phyloP scores from a whole-genome alignment of 108 stramenopile species.

The Conticribra guillardii region DNA sequence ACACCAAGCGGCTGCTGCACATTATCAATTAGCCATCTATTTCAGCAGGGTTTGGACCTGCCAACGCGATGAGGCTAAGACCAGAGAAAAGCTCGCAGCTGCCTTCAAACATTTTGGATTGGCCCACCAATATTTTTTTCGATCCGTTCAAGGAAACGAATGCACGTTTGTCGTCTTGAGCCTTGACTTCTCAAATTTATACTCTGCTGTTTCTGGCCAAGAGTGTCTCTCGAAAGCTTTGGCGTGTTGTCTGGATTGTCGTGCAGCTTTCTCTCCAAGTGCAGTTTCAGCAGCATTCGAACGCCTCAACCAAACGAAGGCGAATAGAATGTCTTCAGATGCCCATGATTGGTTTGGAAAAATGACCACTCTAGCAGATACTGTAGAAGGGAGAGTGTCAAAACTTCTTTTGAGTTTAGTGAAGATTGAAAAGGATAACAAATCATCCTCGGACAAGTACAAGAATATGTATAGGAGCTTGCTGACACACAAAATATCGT shows the following conservation, averaged over 20 bases:
- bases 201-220: slow-evolving; percentile 75
- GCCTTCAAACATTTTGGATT: slow-evolving; percentile 73
- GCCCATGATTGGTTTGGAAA: slow-evolving; percentile 59
- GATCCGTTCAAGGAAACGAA: slow-evolving; percentile 62
- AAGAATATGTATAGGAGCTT: slow-evolving; percentile 69
- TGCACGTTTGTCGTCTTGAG: slow-evolving; percentile 79
- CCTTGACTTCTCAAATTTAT: slow-evolving; percentile 77
- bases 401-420: slow-evolving; percentile 69
- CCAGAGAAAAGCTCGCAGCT: slow-evolving; percentile 76
- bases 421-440: slow-evolving; percentile 61
- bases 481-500: slow-evolving; percentile 57
- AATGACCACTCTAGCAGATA: slow-evolving; percentile 68
- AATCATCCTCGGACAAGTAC: slow-evolving; percentile 42
- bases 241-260: slow-evolving; percentile 72
- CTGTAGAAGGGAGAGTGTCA: slow-evolving; percentile 72
- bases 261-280: slow-evolving; percentile 57
- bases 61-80: slow-evolving; percentile 78
- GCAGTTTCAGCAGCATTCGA: slow-evolving; percentile 29
- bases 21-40: slow-evolving; percentile 85
- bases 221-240: slow-evolving; percentile 74
- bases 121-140: slow-evolving; percentile 73
- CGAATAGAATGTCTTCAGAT: not conserved
- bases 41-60: slow-evolving; percentile 84
- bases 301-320: not conserved
- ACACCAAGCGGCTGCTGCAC: slow-evolving; percentile 84